phyloP scores from a whole-genome alignment of 306 rosid genomes.

The Prosopis cineraria region DNA sequence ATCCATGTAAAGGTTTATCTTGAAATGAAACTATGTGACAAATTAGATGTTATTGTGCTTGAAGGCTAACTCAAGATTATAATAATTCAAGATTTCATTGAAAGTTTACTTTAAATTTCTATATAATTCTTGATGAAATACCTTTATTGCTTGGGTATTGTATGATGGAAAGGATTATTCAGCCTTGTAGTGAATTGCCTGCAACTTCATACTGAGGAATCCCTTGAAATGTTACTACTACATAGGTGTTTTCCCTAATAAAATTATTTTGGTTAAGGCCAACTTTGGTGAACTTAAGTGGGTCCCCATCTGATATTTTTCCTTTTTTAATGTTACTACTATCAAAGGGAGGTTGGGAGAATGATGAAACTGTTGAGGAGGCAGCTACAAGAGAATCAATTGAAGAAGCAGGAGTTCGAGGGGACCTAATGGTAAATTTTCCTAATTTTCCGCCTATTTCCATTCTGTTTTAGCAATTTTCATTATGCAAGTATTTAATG shows the following conservation, averaged over 20 bases:
- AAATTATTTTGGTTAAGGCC: neutral
- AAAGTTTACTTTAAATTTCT: conserved; percentile 6
- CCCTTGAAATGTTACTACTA: neutral
- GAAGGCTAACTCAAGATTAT: neutral
- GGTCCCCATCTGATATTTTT: conserved; percentile 24
- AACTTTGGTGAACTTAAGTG: neutral
- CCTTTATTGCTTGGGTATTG: neutral
- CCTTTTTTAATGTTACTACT: conserved; percentile 28
- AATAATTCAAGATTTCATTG: neutral
- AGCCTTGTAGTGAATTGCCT: neutral
- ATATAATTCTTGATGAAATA: neutral
- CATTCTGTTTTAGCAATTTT: too few species aligned
- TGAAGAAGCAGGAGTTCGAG: conserved; percentile 85
- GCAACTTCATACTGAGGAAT: neutral
- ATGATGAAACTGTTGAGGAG: conserved; percentile 81
- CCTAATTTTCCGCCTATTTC: too few species aligned
- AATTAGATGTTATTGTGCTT: conserved; percentile 5
- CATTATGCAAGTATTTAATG: too few species aligned
- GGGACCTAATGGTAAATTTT: conserved; percentile 60
- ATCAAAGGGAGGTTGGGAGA: conserved; percentile 83
- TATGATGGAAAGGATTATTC: neutral
- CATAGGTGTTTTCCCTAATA: neutral
- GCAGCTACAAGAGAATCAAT: conserved; percentile 81
- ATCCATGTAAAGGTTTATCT: neutral
- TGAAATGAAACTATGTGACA: neutral